A percentile compares a stretch with the other conserved stretches of the same genome.
Evolutionary conservation across 768 basidiomycete genomes (phyloP).

Genomic region (Mrakia gelida): DNA sequence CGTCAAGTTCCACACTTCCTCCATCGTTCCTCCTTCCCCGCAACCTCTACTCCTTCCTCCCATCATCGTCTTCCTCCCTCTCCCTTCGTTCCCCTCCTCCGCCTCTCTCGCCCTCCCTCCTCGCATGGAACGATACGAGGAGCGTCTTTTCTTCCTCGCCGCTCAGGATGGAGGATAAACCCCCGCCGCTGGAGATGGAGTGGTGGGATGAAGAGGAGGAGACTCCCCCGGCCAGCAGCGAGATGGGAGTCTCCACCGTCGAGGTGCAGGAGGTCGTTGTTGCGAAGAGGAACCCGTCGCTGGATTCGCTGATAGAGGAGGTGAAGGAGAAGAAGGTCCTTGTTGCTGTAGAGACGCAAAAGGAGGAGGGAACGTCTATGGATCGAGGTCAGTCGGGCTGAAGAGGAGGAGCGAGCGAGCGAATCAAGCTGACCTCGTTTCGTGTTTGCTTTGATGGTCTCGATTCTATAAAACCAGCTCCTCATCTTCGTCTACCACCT

Average conservation of each 20-base stretch:
- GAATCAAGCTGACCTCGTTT: not conserved
- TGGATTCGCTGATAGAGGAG: too few relatives aligned
- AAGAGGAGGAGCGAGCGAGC: conserved; percentile 18
- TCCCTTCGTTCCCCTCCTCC: not conserved
- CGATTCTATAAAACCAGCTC: not conserved
- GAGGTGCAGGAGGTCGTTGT: too few relatives aligned
- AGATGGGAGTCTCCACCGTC: not conserved
- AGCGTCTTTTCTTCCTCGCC: not conserved
- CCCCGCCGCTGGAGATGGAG: not conserved
- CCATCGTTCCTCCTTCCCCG: too few relatives aligned
- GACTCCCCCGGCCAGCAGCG: not conserved
- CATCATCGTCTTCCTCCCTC: not conserved
- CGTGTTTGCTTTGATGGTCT: not conserved
- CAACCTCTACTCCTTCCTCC: too few relatives aligned
- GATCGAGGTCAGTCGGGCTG: not conserved
- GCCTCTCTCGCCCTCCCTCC: not conserved
- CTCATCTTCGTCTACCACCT: too few relatives aligned
- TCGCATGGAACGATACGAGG: not conserved
- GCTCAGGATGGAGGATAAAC: not conserved
- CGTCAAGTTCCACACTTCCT: not conserved
- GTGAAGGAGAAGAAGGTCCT: too few relatives aligned
- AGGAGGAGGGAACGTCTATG: not conserved
- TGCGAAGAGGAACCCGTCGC: too few relatives aligned
- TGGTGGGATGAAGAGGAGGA: not conserved
- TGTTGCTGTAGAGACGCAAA: not conserved